phyloP scores from a whole-genome alignment of 495 filamentous ascomycete species.

The Rostrohypoxylon terebratum region DNA sequence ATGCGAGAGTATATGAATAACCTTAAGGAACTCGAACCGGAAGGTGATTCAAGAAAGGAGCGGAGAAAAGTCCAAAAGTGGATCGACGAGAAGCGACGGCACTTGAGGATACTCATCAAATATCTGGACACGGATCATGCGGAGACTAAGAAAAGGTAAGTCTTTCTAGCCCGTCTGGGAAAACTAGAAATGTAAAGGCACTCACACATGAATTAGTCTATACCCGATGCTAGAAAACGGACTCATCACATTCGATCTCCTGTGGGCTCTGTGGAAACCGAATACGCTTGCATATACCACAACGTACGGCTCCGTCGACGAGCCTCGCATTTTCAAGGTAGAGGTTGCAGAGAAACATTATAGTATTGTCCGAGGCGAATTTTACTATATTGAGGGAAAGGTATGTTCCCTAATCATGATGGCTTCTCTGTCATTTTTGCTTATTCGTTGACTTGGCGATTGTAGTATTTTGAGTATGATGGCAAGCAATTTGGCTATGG shows the following conservation, averaged over 20 bases:
- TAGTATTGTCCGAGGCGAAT: conserved; percentile 79
- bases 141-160: conserved; percentile 72
- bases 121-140: conserved; percentile 88
- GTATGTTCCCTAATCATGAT: conserved; percentile 55
- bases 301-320: conserved; percentile 82
- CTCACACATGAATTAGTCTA: conserved; percentile 60
- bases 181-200: neutral
- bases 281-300: conserved; percentile 85
- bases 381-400: conserved; percentile 83
- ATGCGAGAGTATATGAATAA: conserved; percentile 73
- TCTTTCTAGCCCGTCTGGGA: neutral
- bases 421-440: neutral
- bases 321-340: conserved; percentile 91
- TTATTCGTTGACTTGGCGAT: neutral
- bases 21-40: conserved; percentile 65
- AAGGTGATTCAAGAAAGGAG: conserved; percentile 66
- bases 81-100: conserved; percentile 71
- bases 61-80: conserved; percentile 71
- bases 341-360: conserved; percentile 80
- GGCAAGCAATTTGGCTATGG: conserved; percentile 71
- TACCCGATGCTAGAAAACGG: conserved; percentile 85
- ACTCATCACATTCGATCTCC: conserved; percentile 88
- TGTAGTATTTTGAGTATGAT: conserved; percentile 77
- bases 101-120: conserved; percentile 81
- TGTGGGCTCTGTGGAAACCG: conserved; percentile 93